Percentiles rank a stretch among this genome's conserved stretches.
phyloP scores from a whole-genome alignment of 2,329 filamentous ascomycete species.

The Venturia effusa region DNA sequence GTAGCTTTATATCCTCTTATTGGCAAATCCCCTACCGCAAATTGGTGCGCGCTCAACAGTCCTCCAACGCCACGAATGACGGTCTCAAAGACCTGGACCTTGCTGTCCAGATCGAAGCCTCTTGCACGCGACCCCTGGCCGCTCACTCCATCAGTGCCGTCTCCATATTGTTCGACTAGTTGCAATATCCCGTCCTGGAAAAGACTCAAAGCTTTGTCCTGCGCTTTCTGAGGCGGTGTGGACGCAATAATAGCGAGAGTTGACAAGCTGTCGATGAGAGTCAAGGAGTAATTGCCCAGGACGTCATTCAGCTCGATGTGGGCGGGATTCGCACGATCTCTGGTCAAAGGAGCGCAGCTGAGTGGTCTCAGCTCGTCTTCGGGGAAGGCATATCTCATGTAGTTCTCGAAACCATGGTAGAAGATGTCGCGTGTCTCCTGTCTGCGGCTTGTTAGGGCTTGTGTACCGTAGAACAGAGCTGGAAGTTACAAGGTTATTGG shows the following conservation, averaged over 20 bases:
- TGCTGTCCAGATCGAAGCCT: conserved; percentile 92
- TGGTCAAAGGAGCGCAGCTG: conserved; percentile 71
- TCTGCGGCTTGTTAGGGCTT: conserved; percentile 17
- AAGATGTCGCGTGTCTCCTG: conserved; percentile 60
- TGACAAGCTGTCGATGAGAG: conserved; percentile 87
- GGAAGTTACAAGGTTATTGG: not conserved
- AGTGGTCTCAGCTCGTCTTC: conserved; percentile 91
- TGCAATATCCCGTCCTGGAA: conserved; percentile 73
- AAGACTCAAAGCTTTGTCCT: conserved; percentile 22
- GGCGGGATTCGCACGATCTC: conserved; percentile 67
- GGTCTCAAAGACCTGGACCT: conserved; percentile 97
- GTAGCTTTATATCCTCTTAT: conserved; percentile 63
- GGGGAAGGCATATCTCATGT: conserved; percentile 87
- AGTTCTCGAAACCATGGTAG: conserved; percentile 93
- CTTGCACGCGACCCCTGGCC: conserved; percentile 62
- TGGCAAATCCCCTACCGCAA: conserved; percentile 81
- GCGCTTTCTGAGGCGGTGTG: conserved; percentile 39
- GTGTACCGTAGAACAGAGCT: not conserved
- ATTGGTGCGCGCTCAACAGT: conserved; percentile 83
- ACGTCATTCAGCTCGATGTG: conserved; percentile 90
- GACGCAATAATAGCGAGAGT: conserved; percentile 88
- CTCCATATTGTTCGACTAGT: conserved; percentile 75
- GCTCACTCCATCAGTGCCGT: conserved; percentile 58
- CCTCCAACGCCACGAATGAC: conserved; percentile 90
- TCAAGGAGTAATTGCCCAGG: conserved; percentile 92